Evolutionary conservation across 495 filamentous ascomycete genomes (phyloP).

Genomic region (Aspergillus coremiiformis): DNA sequence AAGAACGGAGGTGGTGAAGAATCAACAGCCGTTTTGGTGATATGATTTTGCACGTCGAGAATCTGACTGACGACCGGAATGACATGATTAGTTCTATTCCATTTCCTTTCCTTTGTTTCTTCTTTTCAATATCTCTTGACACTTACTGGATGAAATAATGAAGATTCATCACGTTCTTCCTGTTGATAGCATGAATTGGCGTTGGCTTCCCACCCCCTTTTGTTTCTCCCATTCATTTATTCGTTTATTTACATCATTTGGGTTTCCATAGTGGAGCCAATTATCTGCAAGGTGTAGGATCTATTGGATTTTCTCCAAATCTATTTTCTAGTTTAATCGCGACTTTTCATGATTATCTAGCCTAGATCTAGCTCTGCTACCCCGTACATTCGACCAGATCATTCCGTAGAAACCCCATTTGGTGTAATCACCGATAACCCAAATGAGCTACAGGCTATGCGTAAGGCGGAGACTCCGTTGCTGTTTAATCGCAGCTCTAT

Average conservation of each 20-base stretch:
- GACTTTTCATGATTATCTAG: not conserved
- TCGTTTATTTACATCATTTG: not conserved
- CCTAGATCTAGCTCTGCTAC: constrained; percentile 7
- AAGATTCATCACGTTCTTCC: not conserved
- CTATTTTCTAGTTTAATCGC: not conserved
- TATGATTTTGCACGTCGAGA: constrained; percentile 1
- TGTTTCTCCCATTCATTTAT: not conserved
- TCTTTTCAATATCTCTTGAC: too few relatives aligned
- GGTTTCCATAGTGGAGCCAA: not conserved
- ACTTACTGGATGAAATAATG: too few relatives aligned
- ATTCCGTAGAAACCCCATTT: constrained; percentile 36
- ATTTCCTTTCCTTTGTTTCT: not conserved
- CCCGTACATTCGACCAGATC: constrained; percentile 37
- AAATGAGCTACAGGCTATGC: constrained; percentile 35
- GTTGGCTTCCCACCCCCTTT: not conserved
- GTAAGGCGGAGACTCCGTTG: constrained; percentile 40
- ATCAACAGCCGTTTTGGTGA: not conserved
- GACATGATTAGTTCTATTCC: constrained; percentile 5
- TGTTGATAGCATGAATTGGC: not conserved
- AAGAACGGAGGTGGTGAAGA: not conserved
- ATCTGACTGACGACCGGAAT: constrained; percentile 15
- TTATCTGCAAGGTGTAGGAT: not conserved
- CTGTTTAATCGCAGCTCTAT: constrained; percentile 41
- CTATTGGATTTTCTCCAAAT: not conserved
- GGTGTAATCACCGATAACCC: constrained; percentile 34